Evolutionary conservation across 352 stramenopile species (phyloP).

Genomic region (Globisporangium parvum): DNA sequence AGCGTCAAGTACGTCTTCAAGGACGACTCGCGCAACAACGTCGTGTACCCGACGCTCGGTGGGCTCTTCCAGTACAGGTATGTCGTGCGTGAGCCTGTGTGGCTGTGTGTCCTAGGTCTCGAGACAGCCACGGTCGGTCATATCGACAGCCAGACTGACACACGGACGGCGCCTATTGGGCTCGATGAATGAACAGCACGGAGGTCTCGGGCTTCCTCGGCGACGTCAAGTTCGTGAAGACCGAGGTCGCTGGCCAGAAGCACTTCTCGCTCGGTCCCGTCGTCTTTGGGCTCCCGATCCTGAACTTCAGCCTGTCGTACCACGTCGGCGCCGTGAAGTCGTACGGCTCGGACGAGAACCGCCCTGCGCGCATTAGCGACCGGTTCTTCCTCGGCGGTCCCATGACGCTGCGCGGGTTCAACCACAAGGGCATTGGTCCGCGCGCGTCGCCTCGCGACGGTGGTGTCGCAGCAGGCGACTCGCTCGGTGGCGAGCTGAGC

Average conservation of each 20-base stretch:
- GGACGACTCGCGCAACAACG: conserved; percentile 85
- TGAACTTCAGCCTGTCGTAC: conserved; percentile 81
- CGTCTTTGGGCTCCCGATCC: conserved; percentile 59
- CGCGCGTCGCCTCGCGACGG: conserved; percentile 83
- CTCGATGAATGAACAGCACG: conserved; percentile 28
- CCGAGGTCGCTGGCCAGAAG: conserved; percentile 80
- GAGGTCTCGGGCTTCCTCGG: conserved; percentile 84
- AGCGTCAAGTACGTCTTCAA: conserved; percentile 92
- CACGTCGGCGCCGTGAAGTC: conserved; percentile 74
- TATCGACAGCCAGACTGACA: too few species aligned
- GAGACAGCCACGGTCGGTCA: too few species aligned
- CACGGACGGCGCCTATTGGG: not conserved
- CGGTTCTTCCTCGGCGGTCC: conserved; percentile 89
- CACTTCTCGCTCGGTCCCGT: conserved; percentile 61
- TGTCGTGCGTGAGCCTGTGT: not conserved
- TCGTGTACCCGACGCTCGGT: conserved; percentile 79
- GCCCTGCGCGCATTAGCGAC: conserved; percentile 87
- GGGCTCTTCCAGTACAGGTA: conserved; percentile 88
- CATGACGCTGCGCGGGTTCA: conserved; percentile 87
- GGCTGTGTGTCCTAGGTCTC: not conserved
- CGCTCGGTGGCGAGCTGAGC: conserved; percentile 85
- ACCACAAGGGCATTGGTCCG: conserved; percentile 87
- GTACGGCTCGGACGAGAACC: conserved; percentile 64
- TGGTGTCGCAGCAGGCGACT: conserved; percentile 74
- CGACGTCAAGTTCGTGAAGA: conserved; percentile 88